Base-by-base conservation (phyloP, 257 asterid genomes). In the Ballota nigra region DNA sequence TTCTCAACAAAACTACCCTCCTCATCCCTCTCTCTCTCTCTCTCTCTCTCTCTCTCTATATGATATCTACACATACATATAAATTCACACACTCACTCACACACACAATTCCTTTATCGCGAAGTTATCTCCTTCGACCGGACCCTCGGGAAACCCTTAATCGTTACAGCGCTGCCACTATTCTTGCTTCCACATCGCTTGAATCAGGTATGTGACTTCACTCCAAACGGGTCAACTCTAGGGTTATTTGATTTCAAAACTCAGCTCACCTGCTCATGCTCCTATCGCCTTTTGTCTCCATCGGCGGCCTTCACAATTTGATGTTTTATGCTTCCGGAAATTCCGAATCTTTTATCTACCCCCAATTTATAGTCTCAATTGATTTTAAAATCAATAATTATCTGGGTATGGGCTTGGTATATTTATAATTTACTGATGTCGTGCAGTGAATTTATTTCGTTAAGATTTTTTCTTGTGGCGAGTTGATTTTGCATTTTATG, bases 161-260 rank as follows among this genome's bases (percentile, higher is more conserved):
- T 70, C 47, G 20, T 47, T 62, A 55, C 69, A 38, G 28, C 56
- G 34, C 68, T 69, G 76, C 77, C 33, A 31, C 79, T 59, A 22
- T 11, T 59, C 18, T 45, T 56, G 81, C 73, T 77, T 67, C 74
- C 10, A 61, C 76, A 26, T 45, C 68, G 75, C 72, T 56, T 23
- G 75, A 63, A 66, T 74, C 75, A 66, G 85, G 88, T 80, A 75
- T 59, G 82, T 75, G 16, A 51, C 79, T 75, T 69, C 72, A 78
- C 79, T 83, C 74, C 71, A 33, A 62, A 60, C 72, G 75, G 79
- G 83, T 83, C 83, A 83, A 80, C 80, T 78, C 81, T 80, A 75
- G 83, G 87, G 87, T 62, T 77, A 23, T 74, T 75, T 68, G 62
- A 56, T 68, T 80, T 68, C 5, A 76, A 29, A 24, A 73, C 73